Evolutionary conservation across 495 filamentous ascomycete species (phyloP), one percentile per base, ranked within the genome.

Genomic region (Penicillium ochrochloron): DNA sequence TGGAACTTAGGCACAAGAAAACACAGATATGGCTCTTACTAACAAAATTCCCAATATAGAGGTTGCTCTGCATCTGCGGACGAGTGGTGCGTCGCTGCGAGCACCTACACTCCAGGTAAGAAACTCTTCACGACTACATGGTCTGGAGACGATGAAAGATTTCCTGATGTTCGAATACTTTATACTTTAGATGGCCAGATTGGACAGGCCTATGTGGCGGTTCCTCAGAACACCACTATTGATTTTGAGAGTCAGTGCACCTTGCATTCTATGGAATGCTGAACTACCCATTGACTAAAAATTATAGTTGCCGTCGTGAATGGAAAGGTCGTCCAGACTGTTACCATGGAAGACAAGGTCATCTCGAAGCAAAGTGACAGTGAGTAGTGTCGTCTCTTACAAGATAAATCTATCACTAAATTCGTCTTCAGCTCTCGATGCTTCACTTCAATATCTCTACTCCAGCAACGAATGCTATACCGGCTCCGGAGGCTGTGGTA

Each of bases 391-490:
- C 2, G 0, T 46, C n/a, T 21, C 9, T 12, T 2, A 21, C 10
- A 2, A 23, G n/a, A 19, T 10, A 23, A 7, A 0, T 8, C 11
- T 0, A 23, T 23, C 3, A 12, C 42, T 46, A 7, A 46, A n/a
- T 23, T 19, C 1, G 21, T 7, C 10, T 46, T 21, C 23, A 46
- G 42, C 8, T 12, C 42, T 46, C 19, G 42, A 46, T 46, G n/a
- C 42, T 11, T 10, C 19, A 10, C 42, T 46, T 7, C 42, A 46
- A 46, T 46, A 46, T 2, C 19, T 46, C 42, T n/a, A 46, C 19
- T 46, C 42, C 19, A 46, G 42, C 19, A 46, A 46, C 19, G 42
- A 46, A 23, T 46, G 42, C 42, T 46, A 46, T 46, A 23, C 42
- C 8, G 19, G 42, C 42, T 46, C 42, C 3, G 42, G 19, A 1